phyloP scores from a whole-genome alignment of 2,329 filamentous ascomycete species.

The Penicillium sp. region DNA sequence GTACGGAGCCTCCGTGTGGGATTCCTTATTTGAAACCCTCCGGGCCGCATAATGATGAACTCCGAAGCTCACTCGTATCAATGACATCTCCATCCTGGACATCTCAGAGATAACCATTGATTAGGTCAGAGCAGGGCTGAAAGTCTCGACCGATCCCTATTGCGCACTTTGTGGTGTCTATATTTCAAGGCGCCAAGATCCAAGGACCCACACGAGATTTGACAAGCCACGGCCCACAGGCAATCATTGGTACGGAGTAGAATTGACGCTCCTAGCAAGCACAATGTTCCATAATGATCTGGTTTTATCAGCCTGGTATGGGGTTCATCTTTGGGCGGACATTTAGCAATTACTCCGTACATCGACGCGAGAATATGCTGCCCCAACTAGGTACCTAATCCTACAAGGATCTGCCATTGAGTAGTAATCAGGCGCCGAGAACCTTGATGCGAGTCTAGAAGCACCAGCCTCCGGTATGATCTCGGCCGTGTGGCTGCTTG shows the following conservation, averaged over 20 bases:
- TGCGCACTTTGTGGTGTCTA: neutral
- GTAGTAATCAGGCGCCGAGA: neutral
- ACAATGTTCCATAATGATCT: neutral
- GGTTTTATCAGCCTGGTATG: neutral
- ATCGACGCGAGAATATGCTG: no score
- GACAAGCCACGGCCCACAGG: no score
- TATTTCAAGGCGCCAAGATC: neutral
- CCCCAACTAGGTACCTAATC: neutral
- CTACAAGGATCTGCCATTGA: neutral
- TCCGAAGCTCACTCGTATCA: neutral
- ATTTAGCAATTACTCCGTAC: neutral
- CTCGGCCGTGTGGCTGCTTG: neutral
- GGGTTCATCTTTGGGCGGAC: neutral
- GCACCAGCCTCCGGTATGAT: neutral
- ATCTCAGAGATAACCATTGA: neutral
- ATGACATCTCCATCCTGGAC: neutral
- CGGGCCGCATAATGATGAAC: conserved; percentile 3
- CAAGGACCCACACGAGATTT: neutral
- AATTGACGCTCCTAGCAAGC: neutral
- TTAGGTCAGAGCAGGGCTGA: neutral
- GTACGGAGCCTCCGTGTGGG: conserved; percentile 8
- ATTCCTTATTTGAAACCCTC: conserved; percentile 21
- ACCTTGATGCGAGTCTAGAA: neutral
- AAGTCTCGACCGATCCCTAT: neutral
- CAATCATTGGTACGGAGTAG: no score